Base-by-base conservation (phyloP, 768 basidiomycete genomes). In the Galerina sulciceps region DNA sequence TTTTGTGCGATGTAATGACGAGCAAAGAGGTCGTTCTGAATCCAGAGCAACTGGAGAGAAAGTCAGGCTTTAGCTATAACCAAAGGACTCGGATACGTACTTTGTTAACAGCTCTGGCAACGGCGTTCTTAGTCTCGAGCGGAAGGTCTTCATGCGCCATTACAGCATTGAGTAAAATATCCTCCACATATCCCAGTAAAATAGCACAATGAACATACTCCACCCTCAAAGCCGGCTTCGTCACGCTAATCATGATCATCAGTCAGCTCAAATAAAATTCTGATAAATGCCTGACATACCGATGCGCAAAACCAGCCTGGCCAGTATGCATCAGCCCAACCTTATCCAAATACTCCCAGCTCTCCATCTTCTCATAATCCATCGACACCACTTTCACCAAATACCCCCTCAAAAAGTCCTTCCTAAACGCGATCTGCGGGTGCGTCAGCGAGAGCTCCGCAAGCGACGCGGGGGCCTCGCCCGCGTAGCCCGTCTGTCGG, bases 301-400 rank as follows among this genome's bases (percentile, higher is more conserved):
- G 67, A 55, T 80, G 79, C 51, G 74, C 71, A 67, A 81, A 81
- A 0, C 78, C 76, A 42, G 73, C 68, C 11, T 71, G 71, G 11
- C 80, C 81, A 0, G 81, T 82, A 62, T 82, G 81, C 81, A 82
- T 82, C 42, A 79, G 63, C 2, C 79, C 81, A 36, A 83, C 81
- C 60, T 79, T 81, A 61, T 79, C 72, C 23, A 79, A 66, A 57
- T 81, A 81, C 40, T 78, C 76, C 80, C 79, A 82, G 9, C 74
- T 76, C 53, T 73, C 71, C 2, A 69, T 67, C 22, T 75, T 71
- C 0, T 74, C 67, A 59, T 81, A 83, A 64, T 83, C 79, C 64
- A 81, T 70, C 6, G 80, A 76, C 18, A 81, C 71, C n/a, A 77
- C 53, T 58, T 76, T 75, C 38, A 65, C 67, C 2, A 74, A 58